Evolutionary conservation across 169 alveolate species (phyloP), one percentile per base, ranked within the genome.

Genomic region (Eimeria acervulina): DNA sequence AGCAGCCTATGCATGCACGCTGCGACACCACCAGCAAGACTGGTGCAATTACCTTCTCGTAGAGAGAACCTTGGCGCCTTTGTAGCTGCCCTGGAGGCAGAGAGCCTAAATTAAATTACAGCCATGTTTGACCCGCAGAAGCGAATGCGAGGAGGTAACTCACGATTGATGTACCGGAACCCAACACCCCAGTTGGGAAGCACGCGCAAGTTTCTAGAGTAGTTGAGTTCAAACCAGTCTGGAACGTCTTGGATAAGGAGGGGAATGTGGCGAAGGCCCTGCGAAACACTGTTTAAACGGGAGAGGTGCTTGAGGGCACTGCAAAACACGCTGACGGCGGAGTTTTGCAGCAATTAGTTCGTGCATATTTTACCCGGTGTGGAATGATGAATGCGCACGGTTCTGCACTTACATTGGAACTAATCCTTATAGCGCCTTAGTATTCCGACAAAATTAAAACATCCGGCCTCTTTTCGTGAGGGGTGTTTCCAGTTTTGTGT

Each of bases 1-100:
- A 47, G n/a, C 63, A 78, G 66, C 61, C 19, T 19, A 26, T 44
- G 83, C 52, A 72, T 36, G 52, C 47, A 72, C 36, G 83, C 51
- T 3, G 51, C 31, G 13, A 17, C 47, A 36, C 6, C 68, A 4
- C 3, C 68, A 21, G 68, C 26, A 36, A 72, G 19, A 31, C 83
- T 72, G 83, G 17, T 13, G 83, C 52, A 47, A 51, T 12, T 36
- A 51, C 52, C 47, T 36, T 31, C 26, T 8, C 47, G 51, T 13
- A 72, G 23, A 36, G 31, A 33, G 7, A 36, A 38, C 1, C 36
- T 36, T 72, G 83, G 83, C 51, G 8, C 83, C 66, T 42, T 7
- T 40, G 28, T 47, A 26, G 68, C 88, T 47, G 88, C 88, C 59
- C 13, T 78, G 28, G 88, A 78, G 88, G 88, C 88, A 12, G 88